Evolutionary conservation across 2,329 filamentous ascomycete species (phyloP), one percentile per base, ranked within the genome.

Genomic region (Apiospora marii): DNA sequence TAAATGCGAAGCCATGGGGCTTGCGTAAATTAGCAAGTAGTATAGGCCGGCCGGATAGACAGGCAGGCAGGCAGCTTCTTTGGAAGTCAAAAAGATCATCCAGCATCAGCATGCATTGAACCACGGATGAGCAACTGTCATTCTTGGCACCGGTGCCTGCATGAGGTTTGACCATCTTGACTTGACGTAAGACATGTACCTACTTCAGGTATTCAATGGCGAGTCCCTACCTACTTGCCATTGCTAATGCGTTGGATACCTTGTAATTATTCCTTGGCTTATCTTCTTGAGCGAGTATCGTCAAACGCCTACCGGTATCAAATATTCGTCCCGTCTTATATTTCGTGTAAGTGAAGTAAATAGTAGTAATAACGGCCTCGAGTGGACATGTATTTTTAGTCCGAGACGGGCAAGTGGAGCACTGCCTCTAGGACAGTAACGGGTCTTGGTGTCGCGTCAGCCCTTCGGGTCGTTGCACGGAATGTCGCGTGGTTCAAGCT

Each of bases 381-480:
- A 41, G 10, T 51, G 49, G 14, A 51, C 24, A 24, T 27, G 53
- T 16, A 37, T 37, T 61, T 37, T 61, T 61, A 61, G 53, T 61
- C 30, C 53, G 30, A 61, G 53, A 61, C 53, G 53, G 53, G 53
- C 53, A 61, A 16, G 53, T 61, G 53, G 53, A 61, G 53, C 22
- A 16, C 53, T 27, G 16, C 27, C 51, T 49, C 51, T 34, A 16
- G 51, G 8, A 34, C 51, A 30, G 51, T 22, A 22, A 58, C 51
- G 51, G 51, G 51, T 58, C 51, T 58, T 58, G 51, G 51, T 30
- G 53, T 61, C 53, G 53, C 53, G 53, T 61, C 24, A 4, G 27
- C 27, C 27, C 27, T 30, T 30, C 27, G 24, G 24, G 27, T 51
- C 49, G 37, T 41, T 41, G 37, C 37, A 51, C 49, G 12, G 12